Evolutionary conservation across 2,329 filamentous ascomycete genomes (phyloP).

Genomic region (Magnaporthiopsis poae): DNA sequence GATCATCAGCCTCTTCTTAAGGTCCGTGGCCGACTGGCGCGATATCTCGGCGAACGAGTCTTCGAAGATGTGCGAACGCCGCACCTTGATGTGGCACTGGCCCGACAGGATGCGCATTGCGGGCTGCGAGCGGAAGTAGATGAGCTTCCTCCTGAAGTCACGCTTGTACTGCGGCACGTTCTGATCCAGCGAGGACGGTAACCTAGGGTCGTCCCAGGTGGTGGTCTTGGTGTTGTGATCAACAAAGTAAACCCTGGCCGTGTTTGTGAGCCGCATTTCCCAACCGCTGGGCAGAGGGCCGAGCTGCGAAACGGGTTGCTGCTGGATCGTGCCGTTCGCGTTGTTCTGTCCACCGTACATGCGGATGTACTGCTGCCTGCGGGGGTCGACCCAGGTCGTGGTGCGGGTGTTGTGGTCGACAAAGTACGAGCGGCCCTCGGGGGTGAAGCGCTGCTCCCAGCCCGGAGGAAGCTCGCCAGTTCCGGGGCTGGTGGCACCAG

Average conservation of each 20-base stretch:
- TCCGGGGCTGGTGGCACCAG: constrained; percentile 85
- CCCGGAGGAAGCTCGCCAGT: constrained; percentile 89
- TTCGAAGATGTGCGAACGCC: constrained; percentile 93
- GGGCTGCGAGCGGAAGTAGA: constrained; percentile 97
- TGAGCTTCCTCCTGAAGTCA: constrained; percentile 93
- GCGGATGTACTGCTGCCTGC: constrained; percentile 92
- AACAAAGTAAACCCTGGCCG: constrained; percentile 94
- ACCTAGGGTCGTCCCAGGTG: constrained; percentile 92
- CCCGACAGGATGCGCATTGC: constrained; percentile 90
- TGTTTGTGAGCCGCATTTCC: constrained; percentile 99
- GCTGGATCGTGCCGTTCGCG: constrained; percentile 78
- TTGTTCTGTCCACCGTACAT: constrained; percentile 90
- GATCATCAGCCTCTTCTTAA: constrained; percentile 99
- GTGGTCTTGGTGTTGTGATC: constrained; percentile 99
- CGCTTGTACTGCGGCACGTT: constrained; percentile 99
- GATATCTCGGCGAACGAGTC: constrained; percentile 98
- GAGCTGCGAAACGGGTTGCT: constrained; percentile 93
- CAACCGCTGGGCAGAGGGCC: constrained; percentile 91
- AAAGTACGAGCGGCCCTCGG: constrained; percentile 90
- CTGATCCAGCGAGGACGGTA: constrained; percentile 92
- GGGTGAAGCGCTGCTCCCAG: constrained; percentile 93
- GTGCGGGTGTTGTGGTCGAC: constrained; percentile 97
- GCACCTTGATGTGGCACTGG: constrained; percentile 96
- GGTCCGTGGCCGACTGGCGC: constrained; percentile 83
- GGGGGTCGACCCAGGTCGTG: constrained; percentile 95